Evolutionary conservation across 2,329 filamentous ascomycete species (phyloP), one percentile per base, ranked within the genome.

Genomic region (Ramularia collo-cygni): DNA sequence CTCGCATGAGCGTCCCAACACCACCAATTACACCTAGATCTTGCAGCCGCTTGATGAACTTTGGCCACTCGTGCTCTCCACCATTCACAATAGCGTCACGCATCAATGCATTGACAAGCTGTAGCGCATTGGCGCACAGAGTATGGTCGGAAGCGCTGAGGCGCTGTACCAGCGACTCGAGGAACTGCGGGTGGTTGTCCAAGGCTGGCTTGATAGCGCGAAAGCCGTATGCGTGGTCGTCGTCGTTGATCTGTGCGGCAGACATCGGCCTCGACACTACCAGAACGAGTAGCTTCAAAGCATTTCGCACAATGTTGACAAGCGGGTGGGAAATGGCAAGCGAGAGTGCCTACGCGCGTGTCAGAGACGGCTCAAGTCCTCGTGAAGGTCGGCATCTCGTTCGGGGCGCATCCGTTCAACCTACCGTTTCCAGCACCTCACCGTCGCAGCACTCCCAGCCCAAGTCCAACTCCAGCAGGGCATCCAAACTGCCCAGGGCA

Each of bases 301-400:
- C 90, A 56, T 92, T 92, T 49, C 92, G 80, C 44, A 98, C 78
- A 59, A 96, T 95, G 62, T 98, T 98, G 65, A 98, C 92, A 46
- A 98, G 76, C 16, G 90, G 92, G 62, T 96, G 92, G 21, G 81
- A 90, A 54, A 96, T 90, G 47, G 96, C 87, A 37, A 98, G 74
- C 63, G 95, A 84, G 54, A 96, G 89, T 46, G 95, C 79, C 70
- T 81, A 55, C 30, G 13, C 14, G 8, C 12, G 26, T 27, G 18
- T 43, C 29, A 40, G 31, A 30, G 9, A 24, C 24, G 38, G 80
- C 79, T 37, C 87, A 68, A 55, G 85, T 83, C 43, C 78, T 72
- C 2, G 83, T 78, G 55, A 87, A 83, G 46, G 84, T 78, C 48
- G 95, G 87, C 90, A 89, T 95, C 46, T 90, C 89, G 8, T 13